phyloP scores from a whole-genome alignment of 768 basidiomycete genomes.

The Collybiopsis confluens region DNA sequence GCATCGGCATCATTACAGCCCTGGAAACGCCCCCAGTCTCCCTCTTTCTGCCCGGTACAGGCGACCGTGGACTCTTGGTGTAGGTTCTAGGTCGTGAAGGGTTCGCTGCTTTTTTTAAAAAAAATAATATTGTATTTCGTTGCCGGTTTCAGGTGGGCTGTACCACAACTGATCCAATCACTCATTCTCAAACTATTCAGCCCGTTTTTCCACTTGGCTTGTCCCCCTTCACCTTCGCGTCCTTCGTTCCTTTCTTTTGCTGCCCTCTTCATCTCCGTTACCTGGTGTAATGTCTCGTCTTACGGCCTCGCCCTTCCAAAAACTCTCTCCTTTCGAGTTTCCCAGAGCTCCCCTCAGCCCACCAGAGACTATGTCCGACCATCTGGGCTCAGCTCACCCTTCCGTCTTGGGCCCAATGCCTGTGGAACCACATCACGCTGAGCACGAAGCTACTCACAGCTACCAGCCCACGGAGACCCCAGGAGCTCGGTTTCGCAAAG shows the following conservation, averaged over 20 bases:
- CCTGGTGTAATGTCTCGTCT: slow-evolving; percentile 35
- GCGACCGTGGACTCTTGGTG: not conserved
- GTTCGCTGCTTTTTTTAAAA: slow-evolving; percentile 4
- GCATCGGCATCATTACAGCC: too few species aligned
- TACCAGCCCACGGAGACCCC: slow-evolving; percentile 25
- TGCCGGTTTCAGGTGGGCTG: slow-evolving; percentile 10
- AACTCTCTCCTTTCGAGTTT: slow-evolving; percentile 42
- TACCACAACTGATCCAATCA: slow-evolving; percentile 9
- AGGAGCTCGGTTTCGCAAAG: slow-evolving; percentile 35
- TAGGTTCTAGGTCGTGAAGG: too few species aligned
- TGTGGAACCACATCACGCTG: slow-evolving; percentile 10
- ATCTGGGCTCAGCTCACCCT: slow-evolving; percentile 13
- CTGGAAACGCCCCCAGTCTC: too few species aligned
- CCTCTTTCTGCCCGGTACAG: not conserved
- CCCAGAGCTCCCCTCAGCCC: slow-evolving; percentile 36
- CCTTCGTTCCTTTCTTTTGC: slow-evolving; percentile 7
- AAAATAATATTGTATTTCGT: not conserved
- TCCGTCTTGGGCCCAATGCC: slow-evolving; percentile 9
- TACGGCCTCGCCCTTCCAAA: slow-evolving; percentile 39
- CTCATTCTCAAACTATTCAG: slow-evolving; percentile 4
- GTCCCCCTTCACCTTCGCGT: slow-evolving; percentile 6
- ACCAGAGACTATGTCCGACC: slow-evolving; percentile 33
- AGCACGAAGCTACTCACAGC: slow-evolving; percentile 12
- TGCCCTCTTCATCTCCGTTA: slow-evolving; percentile 8
- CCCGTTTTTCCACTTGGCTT: slow-evolving; percentile 6